Percentiles rank a stretch among this genome's conserved stretches.
Evolutionary conservation across 805 yeast species (phyloP).

Genomic region (Metschnikowia lachancei): DNA sequence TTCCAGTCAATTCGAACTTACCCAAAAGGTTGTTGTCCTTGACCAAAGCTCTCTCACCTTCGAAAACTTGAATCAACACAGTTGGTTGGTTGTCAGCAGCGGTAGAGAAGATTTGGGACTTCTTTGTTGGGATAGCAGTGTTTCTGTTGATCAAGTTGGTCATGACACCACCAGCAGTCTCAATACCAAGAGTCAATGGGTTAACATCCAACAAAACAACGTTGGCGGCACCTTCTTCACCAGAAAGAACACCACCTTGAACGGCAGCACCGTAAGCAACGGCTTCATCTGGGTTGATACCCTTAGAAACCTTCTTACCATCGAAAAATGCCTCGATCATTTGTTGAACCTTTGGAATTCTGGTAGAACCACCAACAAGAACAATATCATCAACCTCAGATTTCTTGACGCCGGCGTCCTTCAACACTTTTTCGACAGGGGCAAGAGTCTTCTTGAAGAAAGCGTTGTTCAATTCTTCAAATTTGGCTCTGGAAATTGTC

Average conservation of each 20-base stretch:
- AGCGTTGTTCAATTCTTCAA: conserved; percentile 24
- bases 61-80: conserved; percentile 23
- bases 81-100: conserved; percentile 25
- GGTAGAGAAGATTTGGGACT: conserved; percentile 24
- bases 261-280: conserved; percentile 80
- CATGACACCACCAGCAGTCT: conserved; percentile 25
- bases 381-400: conserved; percentile 23
- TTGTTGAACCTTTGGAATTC: conserved; percentile 24
- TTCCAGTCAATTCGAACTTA: conserved; percentile 24
- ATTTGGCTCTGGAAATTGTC: conserved; percentile 23
- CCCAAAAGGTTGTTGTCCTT: conserved; percentile 25
- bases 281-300: conserved; percentile 45
- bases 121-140: conserved; percentile 24
- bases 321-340: conserved; percentile 22
- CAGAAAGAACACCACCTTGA: conserved; percentile 24
- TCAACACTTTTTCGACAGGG: conserved; percentile 23
- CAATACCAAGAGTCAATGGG: conserved; percentile 25
- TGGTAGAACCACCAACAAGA: conserved; percentile 24
- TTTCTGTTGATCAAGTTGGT: conserved; percentile 24
- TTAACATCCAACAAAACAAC: conserved; percentile 39
- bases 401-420: conserved; percentile 22
- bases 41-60: conserved; percentile 25
- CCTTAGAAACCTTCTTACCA: conserved; percentile 25
- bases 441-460: conserved; percentile 23
- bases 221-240: conserved; percentile 64